These are phyloP conservation scores for Phytophthora europaea DNA, from an alignment of 352 stramenopile species.

Conservation along the genomic window DNA sequence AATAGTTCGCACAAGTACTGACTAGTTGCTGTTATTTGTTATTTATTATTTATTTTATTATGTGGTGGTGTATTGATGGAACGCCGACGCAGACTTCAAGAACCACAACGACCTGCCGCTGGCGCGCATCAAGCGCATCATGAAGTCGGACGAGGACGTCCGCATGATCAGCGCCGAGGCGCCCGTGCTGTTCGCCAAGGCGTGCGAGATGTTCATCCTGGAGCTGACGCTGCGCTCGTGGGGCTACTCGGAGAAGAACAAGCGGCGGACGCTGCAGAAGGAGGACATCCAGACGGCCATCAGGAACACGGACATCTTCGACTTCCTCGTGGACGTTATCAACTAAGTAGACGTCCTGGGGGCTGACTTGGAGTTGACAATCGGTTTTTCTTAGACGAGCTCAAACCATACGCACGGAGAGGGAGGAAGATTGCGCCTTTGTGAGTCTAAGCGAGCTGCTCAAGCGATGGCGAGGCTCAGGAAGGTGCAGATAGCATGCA, in stretches of 20 bases:
- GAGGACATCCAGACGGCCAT: conserved; percentile 99
- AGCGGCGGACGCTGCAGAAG: conserved; percentile 96
- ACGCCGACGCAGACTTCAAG: conserved; percentile 94
- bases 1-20: neutral
- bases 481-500: neutral
- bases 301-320: conserved; percentile 99
- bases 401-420: conserved; percentile 2
- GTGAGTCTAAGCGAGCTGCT: neutral
- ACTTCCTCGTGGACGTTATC: conserved; percentile 98
- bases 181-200: conserved; percentile 99
- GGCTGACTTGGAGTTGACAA: neutral
- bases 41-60: conserved; percentile 8
- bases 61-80: neutral
- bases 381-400: conserved; percentile 7
- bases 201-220: conserved; percentile 99
- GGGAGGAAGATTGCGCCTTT: neutral
- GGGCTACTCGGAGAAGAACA: conserved; percentile 92
- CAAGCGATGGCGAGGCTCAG: neutral
- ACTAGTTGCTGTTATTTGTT: neutral
- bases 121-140: conserved; percentile 99
- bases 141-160: conserved; percentile 99
- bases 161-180: conserved; percentile 99
- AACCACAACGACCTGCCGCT: conserved; percentile 99
- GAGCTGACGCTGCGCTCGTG: conserved; percentile 97
- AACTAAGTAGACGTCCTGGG: conserved; percentile 61